Conservation (phyloP, 331 rosid genomes). For the Erythrophleum ivorense region DNA sequence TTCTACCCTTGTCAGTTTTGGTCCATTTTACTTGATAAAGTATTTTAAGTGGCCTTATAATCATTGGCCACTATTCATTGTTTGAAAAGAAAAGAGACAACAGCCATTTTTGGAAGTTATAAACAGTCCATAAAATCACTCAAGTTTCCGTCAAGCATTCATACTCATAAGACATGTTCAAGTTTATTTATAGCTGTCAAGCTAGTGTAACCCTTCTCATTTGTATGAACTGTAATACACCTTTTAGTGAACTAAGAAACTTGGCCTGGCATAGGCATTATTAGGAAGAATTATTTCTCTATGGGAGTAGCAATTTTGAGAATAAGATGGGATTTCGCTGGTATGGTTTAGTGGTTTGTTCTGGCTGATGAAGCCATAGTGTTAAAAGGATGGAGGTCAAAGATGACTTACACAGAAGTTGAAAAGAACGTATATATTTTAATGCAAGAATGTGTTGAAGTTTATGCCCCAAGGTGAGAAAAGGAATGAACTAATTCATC, state of each 20-base stretch:
- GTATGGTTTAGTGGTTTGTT: conserved; percentile 6
- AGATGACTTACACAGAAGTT: neutral
- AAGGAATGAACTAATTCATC: neutral
- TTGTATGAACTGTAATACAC: neutral
- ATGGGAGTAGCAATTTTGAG: neutral
- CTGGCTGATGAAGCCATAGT: conserved; percentile 2
- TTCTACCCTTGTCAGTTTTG: neutral
- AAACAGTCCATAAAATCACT: neutral
- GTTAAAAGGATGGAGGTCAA: neutral
- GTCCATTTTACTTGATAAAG: conserved; percentile 10
- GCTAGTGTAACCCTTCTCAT: neutral
- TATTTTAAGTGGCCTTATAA: neutral
- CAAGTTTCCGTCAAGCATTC: conserved; percentile 16
- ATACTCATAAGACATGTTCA: conserved; percentile 8
- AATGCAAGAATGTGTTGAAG: neutral
- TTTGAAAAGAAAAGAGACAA: neutral
- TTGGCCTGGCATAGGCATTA: conserved; percentile 9
- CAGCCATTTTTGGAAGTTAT: neutral
- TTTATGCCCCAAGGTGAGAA: neutral
- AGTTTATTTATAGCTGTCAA: neutral
- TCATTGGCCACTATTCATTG: conserved; percentile 14
- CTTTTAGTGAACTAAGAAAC: conserved; percentile 4
- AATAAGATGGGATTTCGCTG: conserved; percentile 23
- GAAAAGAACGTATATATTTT: neutral
- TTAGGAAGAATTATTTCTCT: neutral